phyloP scores from a whole-genome alignment of 352 stramenopile genomes.

The Pythium phragmitis region DNA sequence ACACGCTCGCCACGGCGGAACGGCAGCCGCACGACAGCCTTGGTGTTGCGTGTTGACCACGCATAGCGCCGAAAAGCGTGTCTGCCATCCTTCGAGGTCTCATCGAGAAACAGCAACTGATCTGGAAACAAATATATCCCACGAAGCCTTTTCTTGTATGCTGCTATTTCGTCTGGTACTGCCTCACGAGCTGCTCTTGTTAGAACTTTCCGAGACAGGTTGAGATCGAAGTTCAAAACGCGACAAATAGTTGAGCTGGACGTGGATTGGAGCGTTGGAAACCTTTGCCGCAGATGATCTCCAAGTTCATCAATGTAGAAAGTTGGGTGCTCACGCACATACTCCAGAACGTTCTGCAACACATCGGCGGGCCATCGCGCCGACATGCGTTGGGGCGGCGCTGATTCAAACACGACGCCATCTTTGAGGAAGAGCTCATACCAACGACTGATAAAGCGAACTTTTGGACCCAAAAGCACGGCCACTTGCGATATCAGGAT shows the following conservation, averaged over 20 bases:
- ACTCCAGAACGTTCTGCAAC: no score
- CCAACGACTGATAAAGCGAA: no score
- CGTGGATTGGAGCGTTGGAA: slow-evolving; percentile 3
- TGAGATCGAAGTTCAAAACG: slow-evolving; percentile 22
- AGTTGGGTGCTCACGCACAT: slow-evolving; percentile 19
- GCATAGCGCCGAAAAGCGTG: slow-evolving; percentile 8
- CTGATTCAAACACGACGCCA: no score
- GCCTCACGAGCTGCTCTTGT: slow-evolving; percentile 8
- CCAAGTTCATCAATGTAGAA: slow-evolving; percentile 33
- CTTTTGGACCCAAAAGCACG: no score
- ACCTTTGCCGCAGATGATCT: background rate
- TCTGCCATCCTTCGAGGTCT: slow-evolving; percentile 18
- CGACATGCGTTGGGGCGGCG: no score
- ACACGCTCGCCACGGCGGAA: background rate
- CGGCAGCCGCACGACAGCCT: background rate
- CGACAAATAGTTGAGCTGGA: slow-evolving; percentile 25
- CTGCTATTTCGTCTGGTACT: background rate
- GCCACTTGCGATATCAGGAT: no score
- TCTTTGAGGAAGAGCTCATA: no score
- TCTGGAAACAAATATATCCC: slow-evolving; percentile 21
- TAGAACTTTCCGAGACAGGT: slow-evolving; percentile 24
- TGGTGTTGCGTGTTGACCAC: background rate
- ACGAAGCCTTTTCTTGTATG: slow-evolving; percentile 3
- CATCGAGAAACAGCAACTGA: slow-evolving; percentile 24
- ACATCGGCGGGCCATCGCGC: no score